Base-by-base conservation (phyloP, 2,329 filamentous ascomycete genomes). In the Helotiales sp. region DNA sequence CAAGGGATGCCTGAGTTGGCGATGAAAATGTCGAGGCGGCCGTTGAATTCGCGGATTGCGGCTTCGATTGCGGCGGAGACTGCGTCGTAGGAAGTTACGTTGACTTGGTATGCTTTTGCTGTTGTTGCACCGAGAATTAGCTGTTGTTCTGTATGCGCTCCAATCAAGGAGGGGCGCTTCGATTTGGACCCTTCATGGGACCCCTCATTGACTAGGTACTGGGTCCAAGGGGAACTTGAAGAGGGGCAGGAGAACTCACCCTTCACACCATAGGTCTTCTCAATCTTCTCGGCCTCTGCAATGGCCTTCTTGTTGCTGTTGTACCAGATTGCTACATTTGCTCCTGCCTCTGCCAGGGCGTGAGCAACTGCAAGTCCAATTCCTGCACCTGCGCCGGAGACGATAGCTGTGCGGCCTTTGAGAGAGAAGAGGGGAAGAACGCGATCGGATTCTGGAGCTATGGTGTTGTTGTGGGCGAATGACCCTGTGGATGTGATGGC, bases 1-100 rank as follows among this genome's bases (percentile, higher is more conserved):
- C 91, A 94, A 0, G 89, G 85, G 62, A 93, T 89, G 61, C 91
- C 91, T 15, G 89, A 89, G 76, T 96, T 95, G 72, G 92, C 91
- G 52, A 94, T 87, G 74, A 95, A 93, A 71, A 93, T 83, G 74
- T 94, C 92, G 8, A 95, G 85, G 5, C 91, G 87, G 67, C 89
- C 89, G 75, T 91, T 89, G 80, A 94, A 91, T 17, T 94, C 78
- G 67, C 84, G 79, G 47, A 90, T 81, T 10, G 84, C 82, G 17
- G 79, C 75, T 40, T 84, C 79, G 11, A 89, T 84, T 4, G 82
- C 80, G 1, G 65, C 43, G 34, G 70, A 66, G 7, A 75, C 70
- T 1, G 65, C 67, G 22, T 85, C 82, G 71, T 81, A 83, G 2
- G 82, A 81, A 32, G 82, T 84, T 8, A 90, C 83, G 72, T 91